Evolutionary conservation across 2,329 filamentous ascomycete genomes (phyloP), one percentile per base, ranked within the genome.

Genomic region (Talaromyces sp.): DNA sequence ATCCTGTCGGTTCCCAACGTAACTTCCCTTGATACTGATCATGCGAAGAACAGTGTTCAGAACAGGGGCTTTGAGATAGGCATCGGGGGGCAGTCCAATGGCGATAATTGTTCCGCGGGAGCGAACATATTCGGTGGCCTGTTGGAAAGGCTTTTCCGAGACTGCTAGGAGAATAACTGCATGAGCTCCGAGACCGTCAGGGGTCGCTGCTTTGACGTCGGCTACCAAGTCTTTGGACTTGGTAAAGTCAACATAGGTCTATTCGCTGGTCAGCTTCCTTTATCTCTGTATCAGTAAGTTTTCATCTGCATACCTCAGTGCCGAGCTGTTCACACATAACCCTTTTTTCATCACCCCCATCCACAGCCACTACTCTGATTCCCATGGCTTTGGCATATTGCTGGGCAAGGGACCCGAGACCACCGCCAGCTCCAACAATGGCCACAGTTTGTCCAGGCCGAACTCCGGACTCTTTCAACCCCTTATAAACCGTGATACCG

Each of bases 331-430:
- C 82, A 50, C 81, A 77, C 81, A 93, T 86, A 67, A 85, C 81
- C 73, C 81, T 84, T 86, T 97, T 97, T 79, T 94, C 92, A 2
- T 87, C 85, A 54, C 93, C 93, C 50, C 86, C 87, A 72, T 97
- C 93, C 68, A 97, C 91, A 70, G 90, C 92, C 71, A 97, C 88
- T 68, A 88, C 82, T 70, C 88, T 83, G 58, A 96, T 81, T 66
- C 93, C 92, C 92, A 97, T 96, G 39, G 93, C 93, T 78, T 89
- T 91, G 58, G 91, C 92, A 79, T 96, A 97, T 80, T 97, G 93
- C 70, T 90, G 84, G 14, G 92, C 93, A 66, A 96, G 82, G 56
- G 85, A 88, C 24, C 92, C 92, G 60, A 96, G 85, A 72, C 92
- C 91, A 78, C 92, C 92, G 67, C 92, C 92, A n/a, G 92, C 92